Percentiles rank a stretch among this genome's conserved stretches.
phyloP scores from a whole-genome alignment of 192 early-diverging fungal genomes.

The Gigaspora rosea region DNA sequence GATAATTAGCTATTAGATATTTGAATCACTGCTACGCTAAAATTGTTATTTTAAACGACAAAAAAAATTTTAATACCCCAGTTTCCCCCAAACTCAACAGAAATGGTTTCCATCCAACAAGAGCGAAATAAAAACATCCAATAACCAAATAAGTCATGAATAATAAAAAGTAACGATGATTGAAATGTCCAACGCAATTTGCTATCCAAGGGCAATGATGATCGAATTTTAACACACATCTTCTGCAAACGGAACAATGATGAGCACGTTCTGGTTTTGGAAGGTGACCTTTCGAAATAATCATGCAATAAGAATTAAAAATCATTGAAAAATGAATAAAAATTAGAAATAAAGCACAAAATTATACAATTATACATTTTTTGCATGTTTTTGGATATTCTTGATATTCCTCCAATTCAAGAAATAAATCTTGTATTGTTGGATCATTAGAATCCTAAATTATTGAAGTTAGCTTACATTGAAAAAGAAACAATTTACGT shows the following conservation, averaged over 20 bases:
- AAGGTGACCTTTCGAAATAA: slow-evolving; percentile 47
- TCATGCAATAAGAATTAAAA: slow-evolving; percentile 34
- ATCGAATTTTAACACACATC: slow-evolving; percentile 78
- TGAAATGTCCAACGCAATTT: slow-evolving; percentile 77
- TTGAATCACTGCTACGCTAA: background rate
- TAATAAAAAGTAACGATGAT: slow-evolving; percentile 74
- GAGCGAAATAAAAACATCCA: slow-evolving; percentile 50
- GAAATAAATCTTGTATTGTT: slow-evolving; percentile 44
- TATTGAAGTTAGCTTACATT: background rate
- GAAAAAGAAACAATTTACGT: background rate
- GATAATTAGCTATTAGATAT: background rate
- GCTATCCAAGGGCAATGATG: slow-evolving; percentile 84
- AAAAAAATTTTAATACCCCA: slow-evolving; percentile 35
- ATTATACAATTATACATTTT: slow-evolving; percentile 38
- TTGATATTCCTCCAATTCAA: slow-evolving; percentile 53
- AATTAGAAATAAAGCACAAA: background rate
- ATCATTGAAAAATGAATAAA: slow-evolving; percentile 1
- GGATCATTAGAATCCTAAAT: slow-evolving; percentile 40
- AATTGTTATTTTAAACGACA: no score
- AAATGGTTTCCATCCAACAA: slow-evolving; percentile 50
- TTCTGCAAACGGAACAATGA: slow-evolving; percentile 75
- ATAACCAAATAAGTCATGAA: slow-evolving; percentile 63
- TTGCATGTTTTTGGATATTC: slow-evolving; percentile 39
- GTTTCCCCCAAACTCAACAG: slow-evolving; percentile 46
- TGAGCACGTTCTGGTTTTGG: slow-evolving; percentile 81